Evolutionary conservation across 2,329 filamentous ascomycete genomes (phyloP).

Genomic region (Harringtonia aguacate): DNA sequence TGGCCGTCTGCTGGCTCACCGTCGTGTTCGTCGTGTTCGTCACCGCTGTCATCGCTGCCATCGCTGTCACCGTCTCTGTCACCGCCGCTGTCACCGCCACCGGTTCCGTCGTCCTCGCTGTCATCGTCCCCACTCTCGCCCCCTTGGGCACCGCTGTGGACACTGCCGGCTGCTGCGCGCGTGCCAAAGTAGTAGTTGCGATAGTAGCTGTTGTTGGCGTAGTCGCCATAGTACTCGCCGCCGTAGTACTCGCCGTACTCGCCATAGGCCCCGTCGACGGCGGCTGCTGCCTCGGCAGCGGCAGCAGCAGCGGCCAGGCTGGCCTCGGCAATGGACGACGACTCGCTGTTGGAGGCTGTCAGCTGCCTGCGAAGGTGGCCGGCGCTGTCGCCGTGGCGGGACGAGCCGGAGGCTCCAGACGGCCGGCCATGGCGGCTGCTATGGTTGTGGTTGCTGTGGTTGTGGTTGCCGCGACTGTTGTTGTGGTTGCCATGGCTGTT

Average conservation of each 20-base stretch:
- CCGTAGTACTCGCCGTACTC: not conserved
- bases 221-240: not conserved
- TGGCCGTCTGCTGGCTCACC: not conserved
- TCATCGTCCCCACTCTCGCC: not conserved
- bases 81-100: too few relatives aligned
- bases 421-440: too few relatives aligned
- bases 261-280: not conserved
- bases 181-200: conserved; percentile 1
- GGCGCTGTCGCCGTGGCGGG: not conserved
- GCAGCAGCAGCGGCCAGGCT: not conserved
- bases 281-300: not conserved
- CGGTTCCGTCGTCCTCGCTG: not conserved
- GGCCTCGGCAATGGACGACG: not conserved
- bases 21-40: too few relatives aligned
- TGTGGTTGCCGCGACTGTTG: too few relatives aligned
- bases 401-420: too few relatives aligned
- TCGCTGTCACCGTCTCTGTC: too few relatives aligned
- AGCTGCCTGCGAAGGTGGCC: not conserved
- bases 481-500: too few relatives aligned
- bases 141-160: not conserved
- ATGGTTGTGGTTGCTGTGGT: too few relatives aligned
- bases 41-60: too few relatives aligned
- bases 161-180: not conserved
- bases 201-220: conserved; percentile 1
- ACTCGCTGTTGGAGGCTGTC: not conserved